Evolutionary conservation across 1,284 basidiomycete species (phyloP).

Genomic region (Mycena citricolor): DNA sequence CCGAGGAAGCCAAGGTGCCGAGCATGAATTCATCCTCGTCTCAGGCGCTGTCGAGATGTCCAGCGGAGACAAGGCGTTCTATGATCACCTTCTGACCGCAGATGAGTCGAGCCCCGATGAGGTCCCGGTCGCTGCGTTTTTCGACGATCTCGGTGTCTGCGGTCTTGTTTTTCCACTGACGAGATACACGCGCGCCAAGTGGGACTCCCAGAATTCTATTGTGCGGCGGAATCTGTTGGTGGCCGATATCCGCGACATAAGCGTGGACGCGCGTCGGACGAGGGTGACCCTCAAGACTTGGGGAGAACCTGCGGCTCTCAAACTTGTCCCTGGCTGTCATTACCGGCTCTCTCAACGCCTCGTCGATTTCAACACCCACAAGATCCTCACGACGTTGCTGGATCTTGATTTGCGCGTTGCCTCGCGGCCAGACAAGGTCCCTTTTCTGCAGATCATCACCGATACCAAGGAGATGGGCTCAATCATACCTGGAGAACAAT

Average conservation of each 20-base stretch:
- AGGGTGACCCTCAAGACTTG: slow-evolving; percentile 40
- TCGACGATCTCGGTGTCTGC: slow-evolving; percentile 46
- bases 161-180: slow-evolving; percentile 44
- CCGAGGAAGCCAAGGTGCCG: slow-evolving; percentile 29
- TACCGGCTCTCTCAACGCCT: slow-evolving; percentile 48
- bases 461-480: slow-evolving; percentile 32
- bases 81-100: slow-evolving; percentile 40
- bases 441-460: slow-evolving; percentile 43
- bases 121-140: slow-evolving; percentile 45
- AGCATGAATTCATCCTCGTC: slow-evolving; percentile 39
- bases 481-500: slow-evolving; percentile 24
- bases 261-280: slow-evolving; percentile 31
- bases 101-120: slow-evolving; percentile 28
- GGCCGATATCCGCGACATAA: slow-evolving; percentile 42
- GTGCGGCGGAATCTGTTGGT: slow-evolving; percentile 40
- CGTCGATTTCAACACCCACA: slow-evolving; percentile 51
- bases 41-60: slow-evolving; percentile 43
- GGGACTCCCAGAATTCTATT: slow-evolving; percentile 37
- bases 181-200: slow-evolving; percentile 36
- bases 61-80: slow-evolving; percentile 38
- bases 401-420: slow-evolving; percentile 42
- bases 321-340: slow-evolving; percentile 31
- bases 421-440: slow-evolving; percentile 27
- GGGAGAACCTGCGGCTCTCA: slow-evolving; percentile 30
- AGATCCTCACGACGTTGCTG: slow-evolving; percentile 43